Base-by-base conservation (phyloP, 2,329 filamentous ascomycete genomes). In the Fusarium buxicola region DNA sequence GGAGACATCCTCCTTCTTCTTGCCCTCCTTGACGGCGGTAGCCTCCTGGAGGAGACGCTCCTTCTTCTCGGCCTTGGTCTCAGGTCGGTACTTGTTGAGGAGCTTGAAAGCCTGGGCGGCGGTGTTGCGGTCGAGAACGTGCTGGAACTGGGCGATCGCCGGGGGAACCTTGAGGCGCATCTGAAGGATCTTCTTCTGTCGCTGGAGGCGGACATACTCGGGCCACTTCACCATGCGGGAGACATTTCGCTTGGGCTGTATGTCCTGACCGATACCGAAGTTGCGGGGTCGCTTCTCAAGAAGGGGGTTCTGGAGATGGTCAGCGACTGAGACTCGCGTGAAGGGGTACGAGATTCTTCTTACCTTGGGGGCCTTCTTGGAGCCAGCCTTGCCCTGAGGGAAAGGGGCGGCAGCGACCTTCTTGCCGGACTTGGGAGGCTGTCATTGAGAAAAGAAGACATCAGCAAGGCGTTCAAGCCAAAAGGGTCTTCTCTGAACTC, bases 371-470 rank as follows among this genome's bases (percentile, higher is more conserved):
- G 87, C 86, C 91, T 98, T 99, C 92, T 97, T 97, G 76, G 85
- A 85, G 76, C 84, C 84, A 84, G 94, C 92, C 89, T 96, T 97
- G 78, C 89, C 88, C 86, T 94, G 89, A 79, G 93, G 92, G 89
- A 96, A 97, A 81, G 95, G 95, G 84, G 95, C 93, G 80, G 95
- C 86, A 76, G 95, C 95, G 84, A 92, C 90, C 88, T 97, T 98
- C 92, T 97, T 98, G 87, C 93, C 93, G 78, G 86, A 80, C 86
- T 98, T 99, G 80, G 94, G 92, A 91, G 95, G 92, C 95, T 98
- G 86, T 98, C 94, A 98, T 98, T 95, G 94, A 98, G 94, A 92
- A 96, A 94, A 95, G 91, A 96, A 92, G 89, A 92, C 84, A 92
- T 96, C 91, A 97, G 93, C 90, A 82, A 86, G 85, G 88, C 87